Conservation (phyloP, 129 eudicot species). For the Centrapalus pauciflorus region DNA sequence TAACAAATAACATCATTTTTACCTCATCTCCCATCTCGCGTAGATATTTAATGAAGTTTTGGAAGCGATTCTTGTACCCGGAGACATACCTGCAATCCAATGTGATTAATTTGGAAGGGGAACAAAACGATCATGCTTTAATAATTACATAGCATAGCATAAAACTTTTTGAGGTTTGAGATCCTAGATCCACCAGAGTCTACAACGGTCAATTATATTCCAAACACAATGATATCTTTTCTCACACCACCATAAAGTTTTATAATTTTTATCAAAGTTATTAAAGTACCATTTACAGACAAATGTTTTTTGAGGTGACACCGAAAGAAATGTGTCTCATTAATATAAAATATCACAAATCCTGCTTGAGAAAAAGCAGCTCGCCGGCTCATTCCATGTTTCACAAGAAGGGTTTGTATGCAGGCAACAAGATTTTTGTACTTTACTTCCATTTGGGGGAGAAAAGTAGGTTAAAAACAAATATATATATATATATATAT, state of each 20-base stretch:
- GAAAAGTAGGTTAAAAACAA: neutral
- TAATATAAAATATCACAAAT: neutral
- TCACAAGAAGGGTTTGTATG: too few species aligned
- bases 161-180: neutral
- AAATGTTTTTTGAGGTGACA: neutral
- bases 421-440: neutral
- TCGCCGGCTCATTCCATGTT: too few species aligned
- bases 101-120: too few species aligned
- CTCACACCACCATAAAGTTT: neutral
- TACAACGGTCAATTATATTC: too few species aligned
- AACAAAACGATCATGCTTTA: neutral
- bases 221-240: too few species aligned
- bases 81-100: conserved; percentile 77
- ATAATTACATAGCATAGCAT: neutral
- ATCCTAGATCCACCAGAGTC: neutral
- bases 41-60: conserved; percentile 84
- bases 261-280: neutral
- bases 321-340: neutral
- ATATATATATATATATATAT: too few species aligned
- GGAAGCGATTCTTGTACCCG: conserved; percentile 94
- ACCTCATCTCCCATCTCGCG: conserved; percentile 99
- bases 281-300: neutral
- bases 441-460: neutral
- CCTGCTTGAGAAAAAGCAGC: too few species aligned
- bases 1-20: conserved; percentile 9